phyloP scores from a whole-genome alignment of 2,329 filamentous ascomycete genomes.

The Talaromyces sp. region DNA sequence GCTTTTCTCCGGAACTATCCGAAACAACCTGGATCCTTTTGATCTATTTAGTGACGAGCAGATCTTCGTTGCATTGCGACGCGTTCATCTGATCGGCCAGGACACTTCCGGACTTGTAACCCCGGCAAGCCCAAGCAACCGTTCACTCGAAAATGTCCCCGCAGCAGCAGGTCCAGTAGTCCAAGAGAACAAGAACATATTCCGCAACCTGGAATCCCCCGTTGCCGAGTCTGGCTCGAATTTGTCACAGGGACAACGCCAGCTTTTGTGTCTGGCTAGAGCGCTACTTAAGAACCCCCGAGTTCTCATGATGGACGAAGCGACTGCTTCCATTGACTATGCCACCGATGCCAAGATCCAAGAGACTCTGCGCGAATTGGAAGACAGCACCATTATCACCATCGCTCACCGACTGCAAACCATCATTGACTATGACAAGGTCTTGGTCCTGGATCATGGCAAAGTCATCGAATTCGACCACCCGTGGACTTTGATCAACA shows the following conservation, averaged over 20 bases:
- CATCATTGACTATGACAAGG: conserved; percentile 97
- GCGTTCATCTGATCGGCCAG: conserved; percentile 73
- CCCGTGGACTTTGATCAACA: conserved; percentile 74
- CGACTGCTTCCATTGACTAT: conserved; percentile 96
- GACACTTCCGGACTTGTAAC: conserved; percentile 33
- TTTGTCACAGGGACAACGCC: conserved; percentile 90
- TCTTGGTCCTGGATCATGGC: conserved; percentile 88
- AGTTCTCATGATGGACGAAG: conserved; percentile 98
- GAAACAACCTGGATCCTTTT: conserved; percentile 92
- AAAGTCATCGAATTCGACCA: conserved; percentile 85
- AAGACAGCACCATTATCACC: conserved; percentile 83
- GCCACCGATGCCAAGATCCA: conserved; percentile 94
- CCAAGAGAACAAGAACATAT: conserved; percentile 86
- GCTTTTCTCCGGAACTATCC: conserved; percentile 85
- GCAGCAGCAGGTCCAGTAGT: conserved; percentile 13
- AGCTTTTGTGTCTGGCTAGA: conserved; percentile 87
- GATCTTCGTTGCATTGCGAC: conserved; percentile 78
- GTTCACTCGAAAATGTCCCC: conserved; percentile 19
- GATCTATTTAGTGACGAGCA: conserved; percentile 82
- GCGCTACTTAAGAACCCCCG: conserved; percentile 87
- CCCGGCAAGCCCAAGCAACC: conserved; percentile 25
- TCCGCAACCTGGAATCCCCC: conserved; percentile 76
- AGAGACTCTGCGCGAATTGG: conserved; percentile 88
- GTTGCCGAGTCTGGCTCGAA: conserved; percentile 91
- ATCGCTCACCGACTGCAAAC: conserved; percentile 95